phyloP scores from a whole-genome alignment of 345 rosid species.

The Bruguiera sexangula region DNA sequence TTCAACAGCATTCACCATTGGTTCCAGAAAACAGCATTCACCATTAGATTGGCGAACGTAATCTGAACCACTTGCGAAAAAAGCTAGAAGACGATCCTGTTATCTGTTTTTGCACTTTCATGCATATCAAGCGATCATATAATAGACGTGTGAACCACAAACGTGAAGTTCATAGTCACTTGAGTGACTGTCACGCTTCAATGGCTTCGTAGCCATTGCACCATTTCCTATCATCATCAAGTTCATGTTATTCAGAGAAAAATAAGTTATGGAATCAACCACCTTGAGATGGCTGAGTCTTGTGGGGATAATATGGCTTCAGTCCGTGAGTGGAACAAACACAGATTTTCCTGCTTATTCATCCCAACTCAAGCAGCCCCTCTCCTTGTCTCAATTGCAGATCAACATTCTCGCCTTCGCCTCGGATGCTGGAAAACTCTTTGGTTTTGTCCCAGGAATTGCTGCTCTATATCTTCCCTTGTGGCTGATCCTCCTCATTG shows the following conservation, averaged over 20 bases:
- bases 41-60: too few species aligned
- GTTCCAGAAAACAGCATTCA: too few species aligned
- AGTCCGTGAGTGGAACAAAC: constrained; percentile 75
- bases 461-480: constrained; percentile 70
- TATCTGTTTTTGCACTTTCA: too few species aligned
- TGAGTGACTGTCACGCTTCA: too few species aligned
- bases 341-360: constrained; percentile 85
- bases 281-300: constrained; percentile 68
- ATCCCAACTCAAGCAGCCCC: constrained; percentile 64
- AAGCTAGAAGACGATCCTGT: too few species aligned
- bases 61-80: too few species aligned
- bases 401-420: constrained; percentile 87
- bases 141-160: too few species aligned
- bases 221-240: neutral
- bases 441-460: constrained; percentile 78
- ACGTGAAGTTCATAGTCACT: too few species aligned
- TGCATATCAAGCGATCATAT: too few species aligned
- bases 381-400: constrained; percentile 69
- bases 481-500: constrained; percentile 68
- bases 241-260: neutral
- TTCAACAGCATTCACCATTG: too few species aligned
- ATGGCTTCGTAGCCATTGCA: too few species aligned
- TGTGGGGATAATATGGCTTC: constrained; percentile 73
- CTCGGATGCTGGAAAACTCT: constrained; percentile 80
- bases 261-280: constrained; percentile 31